phyloP scores from a whole-genome alignment of 495 filamentous ascomycete genomes.

The Bryoglossum gracile region DNA sequence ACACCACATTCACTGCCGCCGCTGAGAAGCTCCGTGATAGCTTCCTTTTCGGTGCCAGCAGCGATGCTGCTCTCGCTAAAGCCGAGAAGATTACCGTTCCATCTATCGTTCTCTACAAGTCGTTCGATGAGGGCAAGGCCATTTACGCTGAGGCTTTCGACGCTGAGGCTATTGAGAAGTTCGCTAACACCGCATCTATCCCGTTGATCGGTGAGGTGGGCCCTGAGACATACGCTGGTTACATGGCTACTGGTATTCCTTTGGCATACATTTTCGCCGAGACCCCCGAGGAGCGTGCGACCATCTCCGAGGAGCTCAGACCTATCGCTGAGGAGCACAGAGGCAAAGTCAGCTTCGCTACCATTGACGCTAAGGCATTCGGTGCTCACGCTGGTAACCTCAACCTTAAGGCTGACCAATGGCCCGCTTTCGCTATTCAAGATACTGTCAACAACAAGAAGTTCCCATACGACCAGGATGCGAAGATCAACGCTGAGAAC shows the following conservation, averaged over 20 bases:
- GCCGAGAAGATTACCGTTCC: constrained; percentile 82
- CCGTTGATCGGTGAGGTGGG: constrained; percentile 95
- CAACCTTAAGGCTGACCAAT: constrained; percentile 91
- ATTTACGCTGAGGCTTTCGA: constrained; percentile 75
- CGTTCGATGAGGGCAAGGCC: constrained; percentile 94
- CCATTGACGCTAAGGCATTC: constrained; percentile 92
- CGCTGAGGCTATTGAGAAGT: constrained; percentile 66
- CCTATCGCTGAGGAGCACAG: constrained; percentile 65
- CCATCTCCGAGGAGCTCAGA: constrained; percentile 58
- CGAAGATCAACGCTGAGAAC: constrained; percentile 66
- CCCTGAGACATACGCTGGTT: constrained; percentile 92
- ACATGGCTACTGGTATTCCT: constrained; percentile 92
- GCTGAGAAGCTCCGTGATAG: constrained; percentile 82
- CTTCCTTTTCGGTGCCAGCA: constrained; percentile 85
- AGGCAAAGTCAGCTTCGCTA: constrained; percentile 90
- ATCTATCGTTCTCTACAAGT: constrained; percentile 91
- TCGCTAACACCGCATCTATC: constrained; percentile 76
- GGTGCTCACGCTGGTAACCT: constrained; percentile 95
- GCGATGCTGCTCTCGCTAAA: constrained; percentile 77
- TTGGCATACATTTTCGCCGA: constrained; percentile 98
- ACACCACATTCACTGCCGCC: constrained; percentile 68
- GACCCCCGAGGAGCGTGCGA: constrained; percentile 78
- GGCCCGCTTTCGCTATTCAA: constrained; percentile 97
- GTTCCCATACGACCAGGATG: constrained; percentile 84
- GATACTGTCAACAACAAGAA: constrained; percentile 94